These are phyloP conservation scores for Sordariomycetes sp. DNA, from an alignment of 2,329 filamentous ascomycete species.

Conservation along the genomic window DNA sequence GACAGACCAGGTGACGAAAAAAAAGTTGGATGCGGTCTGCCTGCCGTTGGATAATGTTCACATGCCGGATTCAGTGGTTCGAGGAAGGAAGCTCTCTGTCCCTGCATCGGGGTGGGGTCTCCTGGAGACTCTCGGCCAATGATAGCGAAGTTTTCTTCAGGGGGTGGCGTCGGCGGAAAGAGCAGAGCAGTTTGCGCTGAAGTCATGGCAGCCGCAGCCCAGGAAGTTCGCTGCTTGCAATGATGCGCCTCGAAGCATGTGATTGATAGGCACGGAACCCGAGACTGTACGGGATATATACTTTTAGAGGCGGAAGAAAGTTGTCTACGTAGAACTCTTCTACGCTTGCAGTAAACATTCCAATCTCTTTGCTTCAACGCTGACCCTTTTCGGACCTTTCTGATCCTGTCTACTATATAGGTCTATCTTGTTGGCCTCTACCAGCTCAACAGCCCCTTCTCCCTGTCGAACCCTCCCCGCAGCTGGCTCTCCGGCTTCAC, in stretches of 20 bases:
- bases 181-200: neutral
- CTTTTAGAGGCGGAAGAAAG: no score
- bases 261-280: no score
- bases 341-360: no score
- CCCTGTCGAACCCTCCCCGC: slow-evolving; percentile 81
- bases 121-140: neutral
- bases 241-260: no score
- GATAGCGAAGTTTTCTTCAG: neutral
- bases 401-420: neutral
- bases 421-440: slow-evolving; percentile 23
- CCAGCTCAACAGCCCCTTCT: slow-evolving; percentile 78
- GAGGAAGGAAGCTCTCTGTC: neutral
- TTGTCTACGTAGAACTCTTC: no score
- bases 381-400: neutral
- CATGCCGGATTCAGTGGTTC: neutral
- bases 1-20: neutral
- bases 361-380: no score
- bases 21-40: neutral
- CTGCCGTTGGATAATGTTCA: neutral
- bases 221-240: no score
- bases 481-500: slow-evolving; percentile 82
- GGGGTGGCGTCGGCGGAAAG: neutral
- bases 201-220: neutral
- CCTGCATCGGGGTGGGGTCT: neutral
- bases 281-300: no score